A percentile compares a stretch with the other conserved stretches of the same genome.
phyloP scores from a whole-genome alignment of 306 rosid genomes.

The Dryas alaskensis region DNA sequence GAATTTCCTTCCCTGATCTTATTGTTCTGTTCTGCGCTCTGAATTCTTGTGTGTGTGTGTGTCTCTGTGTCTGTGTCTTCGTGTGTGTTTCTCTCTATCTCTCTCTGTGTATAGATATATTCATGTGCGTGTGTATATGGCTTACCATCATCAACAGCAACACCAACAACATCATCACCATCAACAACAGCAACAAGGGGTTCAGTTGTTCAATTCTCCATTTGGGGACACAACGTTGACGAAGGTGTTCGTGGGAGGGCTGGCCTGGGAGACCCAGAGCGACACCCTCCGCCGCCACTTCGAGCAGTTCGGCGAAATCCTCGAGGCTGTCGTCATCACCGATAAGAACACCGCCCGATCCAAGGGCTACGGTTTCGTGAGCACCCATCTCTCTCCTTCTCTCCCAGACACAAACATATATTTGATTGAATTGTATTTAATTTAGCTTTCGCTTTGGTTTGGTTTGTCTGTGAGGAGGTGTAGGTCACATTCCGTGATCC shows the following conservation, averaged over 20 bases:
- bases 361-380: conserved; percentile 44
- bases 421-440: not conserved
- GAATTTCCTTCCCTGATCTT: not conserved
- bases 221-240: conserved; percentile 38
- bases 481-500: conserved; percentile 78
- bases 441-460: not conserved
- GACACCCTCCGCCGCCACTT: conserved; percentile 27
- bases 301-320: conserved; percentile 37
- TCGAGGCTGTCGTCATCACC: conserved; percentile 38
- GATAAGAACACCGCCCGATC: conserved; percentile 37
- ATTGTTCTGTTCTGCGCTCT: not conserved
- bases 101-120: not conserved
- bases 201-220: conserved; percentile 20
- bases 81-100: not conserved
- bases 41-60: not conserved
- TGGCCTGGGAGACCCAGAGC: conserved; percentile 39
- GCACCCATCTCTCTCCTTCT: not conserved
- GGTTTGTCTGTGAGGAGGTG: not conserved
- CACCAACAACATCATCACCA: not conserved
- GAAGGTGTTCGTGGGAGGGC: conserved; percentile 41
- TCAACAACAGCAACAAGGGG: not conserved
- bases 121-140: conserved; percentile 12
- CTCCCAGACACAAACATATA: not conserved
- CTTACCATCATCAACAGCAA: conserved; percentile 19
- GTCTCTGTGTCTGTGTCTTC: too few species aligned